These are phyloP conservation scores for Boletus vermiculosoides DNA, from an alignment of 768 basidiomycete genomes.

Conservation along the genomic window DNA sequence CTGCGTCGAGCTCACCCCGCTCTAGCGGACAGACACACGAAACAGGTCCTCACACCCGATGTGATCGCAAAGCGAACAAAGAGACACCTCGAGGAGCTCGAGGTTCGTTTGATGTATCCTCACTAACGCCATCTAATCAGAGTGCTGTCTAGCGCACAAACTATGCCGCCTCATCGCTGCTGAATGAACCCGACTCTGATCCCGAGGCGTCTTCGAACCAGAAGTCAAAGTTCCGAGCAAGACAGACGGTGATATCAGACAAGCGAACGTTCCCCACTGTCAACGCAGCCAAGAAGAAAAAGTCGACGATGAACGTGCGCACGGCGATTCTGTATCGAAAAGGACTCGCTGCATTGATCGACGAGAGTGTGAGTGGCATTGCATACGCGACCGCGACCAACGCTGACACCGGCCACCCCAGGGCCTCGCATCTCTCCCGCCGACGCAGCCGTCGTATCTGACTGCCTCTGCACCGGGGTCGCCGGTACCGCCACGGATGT, in stretches of 20 bases:
- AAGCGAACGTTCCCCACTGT: slow-evolving; percentile 49
- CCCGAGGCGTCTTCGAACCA: slow-evolving; percentile 22
- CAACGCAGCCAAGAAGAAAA: slow-evolving; percentile 53
- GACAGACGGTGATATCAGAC: slow-evolving; percentile 74
- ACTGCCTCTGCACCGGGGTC: slow-evolving; percentile 63
- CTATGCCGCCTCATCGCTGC: slow-evolving; percentile 52
- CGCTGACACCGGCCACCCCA: slow-evolving; percentile 26
- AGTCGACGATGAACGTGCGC: slow-evolving; percentile 78
- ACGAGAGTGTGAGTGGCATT: slow-evolving; percentile 68
- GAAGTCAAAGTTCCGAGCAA: slow-evolving; percentile 59
- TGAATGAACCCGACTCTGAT: slow-evolving; percentile 34
- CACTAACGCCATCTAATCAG: background rate
- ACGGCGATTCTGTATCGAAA: slow-evolving; percentile 82
- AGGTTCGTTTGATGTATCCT: slow-evolving; percentile 43
- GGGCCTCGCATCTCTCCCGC: slow-evolving; percentile 57
- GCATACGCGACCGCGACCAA: background rate
- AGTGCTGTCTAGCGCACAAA: slow-evolving; percentile 62
- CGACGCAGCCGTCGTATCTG: slow-evolving; percentile 64
- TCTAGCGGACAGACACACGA: slow-evolving; percentile 45
- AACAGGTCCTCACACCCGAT: slow-evolving; percentile 54
- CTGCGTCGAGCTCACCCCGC: slow-evolving; percentile 10
- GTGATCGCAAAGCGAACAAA: slow-evolving; percentile 73
- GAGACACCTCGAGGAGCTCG: slow-evolving; percentile 80
- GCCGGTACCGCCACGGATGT: slow-evolving; percentile 59
- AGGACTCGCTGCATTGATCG: slow-evolving; percentile 66